Base-by-base conservation (phyloP, 208 protist species). In the Acanthamoeba sp. region DNA sequence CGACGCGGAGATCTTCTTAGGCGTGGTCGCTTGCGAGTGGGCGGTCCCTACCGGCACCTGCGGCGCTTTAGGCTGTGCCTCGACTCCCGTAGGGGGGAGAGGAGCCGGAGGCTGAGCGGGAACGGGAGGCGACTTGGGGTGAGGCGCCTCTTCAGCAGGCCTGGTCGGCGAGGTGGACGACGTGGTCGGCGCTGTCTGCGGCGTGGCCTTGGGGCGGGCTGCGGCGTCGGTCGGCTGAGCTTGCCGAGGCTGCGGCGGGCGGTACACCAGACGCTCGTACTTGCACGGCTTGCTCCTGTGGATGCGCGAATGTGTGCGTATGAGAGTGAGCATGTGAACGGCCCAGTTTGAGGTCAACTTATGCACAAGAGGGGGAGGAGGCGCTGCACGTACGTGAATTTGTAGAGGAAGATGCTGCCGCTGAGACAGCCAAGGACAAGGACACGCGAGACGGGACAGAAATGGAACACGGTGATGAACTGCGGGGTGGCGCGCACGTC, bases 361-460 rank as follows among this genome's bases (percentile, higher is more conserved):
- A 55, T 48, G 2, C 36, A 69, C 62, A 36, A 32, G 18, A 55
- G 10, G 38, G 10, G 38, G 22, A n/a, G n/a, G n/a, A n/a, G n/a
- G n/a, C n/a, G n/a, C n/a, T n/a, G n/a, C n/a, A 34, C 73, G n/a
- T 85, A 85, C 76, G 76, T 85, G 24, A 85, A 85, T 36, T 57
- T 52, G 76, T 85, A 85, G 18, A 85, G 14, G 76, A 59, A 85
- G n/a, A 85, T 57, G 45, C 76, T 85, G n/a, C 76, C 76, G 76
- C 45, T 85, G 42, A 85, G 76, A 42, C 76, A 85, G 12, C 76
- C 76, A 3, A 85, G 45, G 12, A 85, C 45, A 42, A 85, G 76
- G 18, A 85, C n/a, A 16, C 76, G 76, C 16, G 76, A 85, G 45
- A 85, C 76, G 2, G 76, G 76, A n/a, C 76, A 85, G 42, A 85